phyloP scores from a whole-genome alignment of 345 rosid species.

The Hirschfeldia incana region DNA sequence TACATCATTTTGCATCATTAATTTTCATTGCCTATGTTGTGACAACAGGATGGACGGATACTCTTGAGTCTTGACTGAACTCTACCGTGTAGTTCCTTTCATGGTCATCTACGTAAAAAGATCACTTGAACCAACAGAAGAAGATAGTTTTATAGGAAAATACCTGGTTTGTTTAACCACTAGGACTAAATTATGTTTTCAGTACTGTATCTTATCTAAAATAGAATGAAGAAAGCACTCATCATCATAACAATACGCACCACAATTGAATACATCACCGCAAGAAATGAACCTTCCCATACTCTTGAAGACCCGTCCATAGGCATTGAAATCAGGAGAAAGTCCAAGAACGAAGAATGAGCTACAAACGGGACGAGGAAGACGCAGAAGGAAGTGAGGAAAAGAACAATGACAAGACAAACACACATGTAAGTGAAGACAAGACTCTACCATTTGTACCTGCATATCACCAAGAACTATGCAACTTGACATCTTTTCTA shows the following conservation, averaged over 20 bases:
- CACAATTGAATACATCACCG: too few relatives aligned
- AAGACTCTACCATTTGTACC: conserved; percentile 19
- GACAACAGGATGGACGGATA: conserved; percentile 94
- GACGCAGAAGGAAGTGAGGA: conserved; percentile 63
- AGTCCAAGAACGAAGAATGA: too few relatives aligned
- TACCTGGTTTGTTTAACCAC: conserved; percentile 42
- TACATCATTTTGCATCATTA: conserved; percentile 64
- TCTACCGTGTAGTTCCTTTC: conserved; percentile 77
- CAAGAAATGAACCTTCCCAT: too few relatives aligned
- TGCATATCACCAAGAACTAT: background rate
- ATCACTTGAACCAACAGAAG: conserved; percentile 50
- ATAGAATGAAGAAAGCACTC: too few relatives aligned
- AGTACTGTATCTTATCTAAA: too few relatives aligned
- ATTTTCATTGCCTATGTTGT: conserved; percentile 84
- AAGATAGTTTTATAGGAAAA: conserved; percentile 53
- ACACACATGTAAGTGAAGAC: conserved; percentile 61
- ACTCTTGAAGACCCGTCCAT: too few relatives aligned
- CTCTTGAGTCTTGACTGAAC: conserved; percentile 68
- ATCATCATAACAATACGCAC: too few relatives aligned
- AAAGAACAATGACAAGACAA: conserved; percentile 58
- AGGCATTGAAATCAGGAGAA: too few relatives aligned
- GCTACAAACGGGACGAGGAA: conserved; percentile 1
- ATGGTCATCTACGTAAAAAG: conserved; percentile 51
- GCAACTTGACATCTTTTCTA: conserved; percentile 34
- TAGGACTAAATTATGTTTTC: too few relatives aligned